Percentiles rank a stretch among this genome's conserved stretches.
These are phyloP conservation scores for Dioszegia aurantiaca DNA, from an alignment of 768 basidiomycete species.

Conservation along the genomic window DNA sequence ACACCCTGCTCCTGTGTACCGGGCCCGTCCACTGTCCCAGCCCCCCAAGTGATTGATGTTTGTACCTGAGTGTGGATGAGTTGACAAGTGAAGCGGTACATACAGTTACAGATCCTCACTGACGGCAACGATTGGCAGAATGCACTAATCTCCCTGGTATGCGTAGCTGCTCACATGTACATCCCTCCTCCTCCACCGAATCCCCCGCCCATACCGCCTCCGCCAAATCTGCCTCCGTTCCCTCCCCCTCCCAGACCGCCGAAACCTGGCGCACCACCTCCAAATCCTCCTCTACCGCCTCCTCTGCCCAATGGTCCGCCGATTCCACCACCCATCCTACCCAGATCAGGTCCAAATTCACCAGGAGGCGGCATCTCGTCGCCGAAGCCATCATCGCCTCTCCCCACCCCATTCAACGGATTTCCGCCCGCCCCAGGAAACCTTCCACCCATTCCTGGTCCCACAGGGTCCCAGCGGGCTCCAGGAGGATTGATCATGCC, in stretches of 20 bases:
- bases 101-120: background rate
- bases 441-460: constrained; percentile 36
- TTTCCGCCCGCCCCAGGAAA: constrained; percentile 39
- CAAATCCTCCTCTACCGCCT: constrained; percentile 17
- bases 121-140: too few relatives aligned
- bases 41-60: too few relatives aligned
- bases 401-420: constrained; percentile 36
- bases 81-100: too few relatives aligned
- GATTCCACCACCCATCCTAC: constrained; percentile 26
- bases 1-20: too few relatives aligned
- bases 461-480: constrained; percentile 51
- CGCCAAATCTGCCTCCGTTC: constrained; percentile 5
- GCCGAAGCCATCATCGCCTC: constrained; percentile 40
- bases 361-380: constrained; percentile 51
- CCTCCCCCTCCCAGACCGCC: constrained; percentile 15
- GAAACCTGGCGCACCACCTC: constrained; percentile 13
- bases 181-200: constrained; percentile 12
- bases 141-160: background rate
- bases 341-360: constrained; percentile 48
- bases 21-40: too few relatives aligned
- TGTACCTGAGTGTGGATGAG: too few relatives aligned
- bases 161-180: constrained; percentile 15
- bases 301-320: constrained; percentile 12
- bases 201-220: constrained; percentile 11
- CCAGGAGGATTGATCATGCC: constrained; percentile 50